A percentile compares a stretch with the other conserved stretches of the same genome.
Evolutionary conservation across 805 yeast genomes (phyloP).

Genomic region (Pichia ethanolica): DNA sequence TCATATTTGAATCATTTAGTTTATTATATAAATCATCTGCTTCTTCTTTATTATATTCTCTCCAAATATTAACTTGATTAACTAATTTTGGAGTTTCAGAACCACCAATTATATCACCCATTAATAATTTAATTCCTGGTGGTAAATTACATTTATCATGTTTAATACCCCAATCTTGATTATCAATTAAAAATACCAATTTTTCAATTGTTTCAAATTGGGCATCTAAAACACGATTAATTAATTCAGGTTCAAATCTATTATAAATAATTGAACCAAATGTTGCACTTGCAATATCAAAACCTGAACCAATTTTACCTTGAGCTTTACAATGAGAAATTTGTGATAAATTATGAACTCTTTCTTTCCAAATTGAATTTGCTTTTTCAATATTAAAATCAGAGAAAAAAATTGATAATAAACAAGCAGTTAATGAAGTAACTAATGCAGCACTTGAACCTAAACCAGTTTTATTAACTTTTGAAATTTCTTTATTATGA

Average conservation of each 20-base stretch:
- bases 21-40: constrained; percentile 45
- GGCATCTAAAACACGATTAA: constrained; percentile 23
- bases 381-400: constrained; percentile 26
- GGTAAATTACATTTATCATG: constrained; percentile 58
- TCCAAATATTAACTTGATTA: constrained; percentile 67
- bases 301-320: constrained; percentile 92
- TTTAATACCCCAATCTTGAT: constrained; percentile 54
- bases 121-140: constrained; percentile 54
- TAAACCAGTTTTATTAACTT: constrained; percentile 88
- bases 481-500: constrained; percentile 52
- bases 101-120: constrained; percentile 94
- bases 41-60: constrained; percentile 39
- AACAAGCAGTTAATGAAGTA: constrained; percentile 66
- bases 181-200: constrained; percentile 33
- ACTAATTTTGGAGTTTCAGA: constrained; percentile 93
- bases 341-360: constrained; percentile 82
- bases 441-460: constrained; percentile 96
- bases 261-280: constrained; percentile 82
- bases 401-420: constrained; percentile 40
- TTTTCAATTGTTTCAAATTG: constrained; percentile 6
- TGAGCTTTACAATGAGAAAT: constrained; percentile 91
- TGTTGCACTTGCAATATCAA: constrained; percentile 93
- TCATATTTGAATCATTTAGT: constrained; percentile 53
- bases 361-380: constrained; percentile 18
- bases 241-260: constrained; percentile 58